Evolutionary conservation across 352 stramenopile species (phyloP), one percentile per base, ranked within the genome.

Genomic region (Peronospora farinosa): DNA sequence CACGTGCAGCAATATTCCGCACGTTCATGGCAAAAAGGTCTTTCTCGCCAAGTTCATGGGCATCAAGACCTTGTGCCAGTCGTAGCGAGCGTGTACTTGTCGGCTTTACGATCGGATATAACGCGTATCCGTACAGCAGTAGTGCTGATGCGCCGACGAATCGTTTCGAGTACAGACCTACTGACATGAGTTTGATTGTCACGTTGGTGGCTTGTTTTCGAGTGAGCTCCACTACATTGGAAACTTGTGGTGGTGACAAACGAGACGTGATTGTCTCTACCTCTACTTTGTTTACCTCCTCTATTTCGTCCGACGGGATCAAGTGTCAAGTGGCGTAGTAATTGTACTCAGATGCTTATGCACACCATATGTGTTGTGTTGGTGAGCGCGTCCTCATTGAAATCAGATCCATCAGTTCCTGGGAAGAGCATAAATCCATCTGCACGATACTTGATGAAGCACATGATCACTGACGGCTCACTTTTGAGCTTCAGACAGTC

Each of bases 11-110:
- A 36, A 92, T 72, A 8, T 68, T 44, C 11, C 77, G 73, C 28
- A 87, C 72, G 27, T 88, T 79, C 32, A 76, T 36, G 11, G 79
- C 78, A 42, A 90, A 89, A 2, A 72, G 48, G 41, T 90, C 81
- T 5, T 57, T 57, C 0, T 58, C 58, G 15, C 80, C 66, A 40
- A 92, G 55, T 50, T 78, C 48, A 19, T 86, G 61, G 7, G 74
- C 72, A 40, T 87, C 67, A 4, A 71, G 32, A 3, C 69, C 78
- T 25, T 88, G 65, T 5, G 78, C 78, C 19, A 87, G 57, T 28
- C 67, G 69, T 10, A 88, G 54, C 19, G 77, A 82, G 54, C 72
- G 71, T 23, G 60, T 46, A 43, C 76, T 88, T 1, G 74, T 88
- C 17, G 81, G 81, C 23, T 78, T 51, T 0, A 67, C 72, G 27